Conservation (phyloP, 2,329 filamentous ascomycete species). For the Simplicillium sp. region DNA sequence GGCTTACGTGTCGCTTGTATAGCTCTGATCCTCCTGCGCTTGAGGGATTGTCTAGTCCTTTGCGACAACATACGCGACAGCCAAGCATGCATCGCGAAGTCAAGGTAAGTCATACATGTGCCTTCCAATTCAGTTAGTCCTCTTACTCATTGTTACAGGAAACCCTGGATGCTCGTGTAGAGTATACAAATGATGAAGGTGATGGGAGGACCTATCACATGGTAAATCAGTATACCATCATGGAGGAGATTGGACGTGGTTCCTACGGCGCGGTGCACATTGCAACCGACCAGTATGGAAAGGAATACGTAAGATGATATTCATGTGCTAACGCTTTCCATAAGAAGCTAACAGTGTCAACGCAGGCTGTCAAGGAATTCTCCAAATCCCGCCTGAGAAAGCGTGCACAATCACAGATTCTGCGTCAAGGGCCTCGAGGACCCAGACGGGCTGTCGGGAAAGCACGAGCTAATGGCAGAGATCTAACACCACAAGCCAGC, state of each 20-base stretch:
- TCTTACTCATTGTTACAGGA: slow-evolving; percentile 43
- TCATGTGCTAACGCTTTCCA: background rate
- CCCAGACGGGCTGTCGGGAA: slow-evolving; percentile 8
- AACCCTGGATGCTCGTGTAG: slow-evolving; percentile 81
- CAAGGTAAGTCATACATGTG: slow-evolving; percentile 31
- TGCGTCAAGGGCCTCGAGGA: slow-evolving; percentile 42
- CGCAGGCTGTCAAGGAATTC: slow-evolving; percentile 91
- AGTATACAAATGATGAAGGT: slow-evolving; percentile 76
- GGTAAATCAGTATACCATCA: slow-evolving; percentile 92
- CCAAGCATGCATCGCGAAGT: slow-evolving; percentile 48
- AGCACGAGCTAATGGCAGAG: slow-evolving; percentile 16
- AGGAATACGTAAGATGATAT: slow-evolving; percentile 68
- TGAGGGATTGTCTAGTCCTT: slow-evolving; percentile 38
- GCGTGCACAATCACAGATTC: slow-evolving; percentile 79
- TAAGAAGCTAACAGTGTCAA: slow-evolving; percentile 9
- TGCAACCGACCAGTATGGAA: slow-evolving; percentile 80
- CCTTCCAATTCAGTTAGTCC: slow-evolving; percentile 2
- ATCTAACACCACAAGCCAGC: slow-evolving; percentile 16
- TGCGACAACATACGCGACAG: slow-evolving; percentile 48
- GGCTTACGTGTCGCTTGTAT: slow-evolving; percentile 1
- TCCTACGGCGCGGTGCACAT: slow-evolving; percentile 92
- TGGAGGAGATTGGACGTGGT: slow-evolving; percentile 91
- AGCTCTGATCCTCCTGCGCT: slow-evolving; percentile 33
- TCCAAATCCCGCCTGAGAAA: slow-evolving; percentile 86
- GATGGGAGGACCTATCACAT: slow-evolving; percentile 74